These are phyloP conservation scores for Termitomyces sp. DNA, from an alignment of 768 basidiomycete species.

Conservation along the genomic window DNA sequence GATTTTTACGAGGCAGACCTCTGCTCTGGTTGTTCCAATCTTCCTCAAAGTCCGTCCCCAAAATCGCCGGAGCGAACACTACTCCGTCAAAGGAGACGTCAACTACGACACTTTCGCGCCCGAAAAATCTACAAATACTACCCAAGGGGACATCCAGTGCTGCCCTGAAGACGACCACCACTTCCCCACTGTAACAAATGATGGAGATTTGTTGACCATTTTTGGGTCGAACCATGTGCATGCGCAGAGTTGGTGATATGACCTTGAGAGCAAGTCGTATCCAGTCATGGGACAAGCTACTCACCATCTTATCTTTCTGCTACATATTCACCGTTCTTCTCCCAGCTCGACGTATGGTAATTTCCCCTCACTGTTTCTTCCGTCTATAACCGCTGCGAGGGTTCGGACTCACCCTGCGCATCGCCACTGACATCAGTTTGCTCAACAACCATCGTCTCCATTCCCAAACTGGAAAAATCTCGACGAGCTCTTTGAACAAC, in stretches of 20 bases:
- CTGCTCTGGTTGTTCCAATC: conserved; percentile 83
- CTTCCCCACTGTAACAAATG: conserved; percentile 74
- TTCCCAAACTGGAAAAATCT: conserved; percentile 85
- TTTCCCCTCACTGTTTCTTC: neutral
- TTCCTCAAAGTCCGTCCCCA: conserved; percentile 80
- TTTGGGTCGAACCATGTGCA: conserved; percentile 77
- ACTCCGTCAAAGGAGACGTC: conserved; percentile 65
- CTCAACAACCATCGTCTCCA: conserved; percentile 65
- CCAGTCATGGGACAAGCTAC: conserved; percentile 61
- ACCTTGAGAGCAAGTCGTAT: too few species aligned
- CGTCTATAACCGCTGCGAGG: neutral
- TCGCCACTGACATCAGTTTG: conserved; percentile 55
- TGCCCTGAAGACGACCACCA: conserved; percentile 85
- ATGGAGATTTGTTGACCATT: conserved; percentile 56
- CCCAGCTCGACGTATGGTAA: conserved; percentile 57
- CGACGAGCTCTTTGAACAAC: conserved; percentile 63
- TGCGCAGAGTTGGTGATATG: conserved; percentile 75
- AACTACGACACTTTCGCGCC: conserved; percentile 75
- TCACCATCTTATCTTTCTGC: neutral
- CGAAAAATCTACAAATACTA: conserved; percentile 57
- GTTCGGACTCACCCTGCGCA: conserved; percentile 62
- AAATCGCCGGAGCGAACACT: conserved; percentile 74
- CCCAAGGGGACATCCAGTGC: conserved; percentile 79
- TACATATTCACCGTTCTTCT: neutral
- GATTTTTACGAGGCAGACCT: too few species aligned